A percentile compares a stretch with the other conserved stretches of the same genome.
Conservation (phyloP, 176 grass and related monocot genomes). For the Musa beccarii region DNA sequence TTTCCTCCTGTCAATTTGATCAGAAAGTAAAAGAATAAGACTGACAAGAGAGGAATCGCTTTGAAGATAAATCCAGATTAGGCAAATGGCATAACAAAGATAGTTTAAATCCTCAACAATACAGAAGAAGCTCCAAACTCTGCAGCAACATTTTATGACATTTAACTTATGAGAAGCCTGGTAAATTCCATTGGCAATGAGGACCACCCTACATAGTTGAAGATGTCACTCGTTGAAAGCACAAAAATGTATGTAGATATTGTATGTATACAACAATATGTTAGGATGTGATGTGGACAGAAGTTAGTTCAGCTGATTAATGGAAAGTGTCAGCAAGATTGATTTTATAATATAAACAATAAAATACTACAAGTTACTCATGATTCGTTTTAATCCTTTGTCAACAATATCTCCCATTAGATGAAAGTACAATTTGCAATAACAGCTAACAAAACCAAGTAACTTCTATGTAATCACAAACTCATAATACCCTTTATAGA, state of each 20-base stretch:
- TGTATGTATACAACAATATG: neutral
- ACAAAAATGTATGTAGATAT: neutral
- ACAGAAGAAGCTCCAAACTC: too few relatives aligned
- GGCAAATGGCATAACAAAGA: neutral
- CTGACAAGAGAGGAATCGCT: conserved; percentile 10
- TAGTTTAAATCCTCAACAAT: too few relatives aligned
- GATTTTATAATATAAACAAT: neutral
- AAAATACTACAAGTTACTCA: too few relatives aligned
- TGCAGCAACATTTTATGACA: neutral
- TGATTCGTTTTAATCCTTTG: too few relatives aligned
- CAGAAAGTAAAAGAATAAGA: conserved; percentile 8
- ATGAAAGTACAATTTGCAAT: too few relatives aligned
- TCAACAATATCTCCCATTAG: too few relatives aligned
- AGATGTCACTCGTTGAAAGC: neutral
- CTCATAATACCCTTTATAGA: too few relatives aligned
- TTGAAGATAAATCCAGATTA: neutral
- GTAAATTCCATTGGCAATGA: neutral
- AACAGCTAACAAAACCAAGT: too few relatives aligned
- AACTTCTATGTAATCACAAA: too few relatives aligned
- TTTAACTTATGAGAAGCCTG: neutral
- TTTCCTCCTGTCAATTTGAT: conserved; percentile 32
- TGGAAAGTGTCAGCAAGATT: neutral
- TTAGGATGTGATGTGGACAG: neutral
- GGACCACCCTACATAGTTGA: neutral
- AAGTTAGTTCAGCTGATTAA: neutral